These are phyloP conservation scores for Cladosporium halotolerans DNA, from an alignment of 2,329 filamentous ascomycete species.

Conservation along the genomic window DNA sequence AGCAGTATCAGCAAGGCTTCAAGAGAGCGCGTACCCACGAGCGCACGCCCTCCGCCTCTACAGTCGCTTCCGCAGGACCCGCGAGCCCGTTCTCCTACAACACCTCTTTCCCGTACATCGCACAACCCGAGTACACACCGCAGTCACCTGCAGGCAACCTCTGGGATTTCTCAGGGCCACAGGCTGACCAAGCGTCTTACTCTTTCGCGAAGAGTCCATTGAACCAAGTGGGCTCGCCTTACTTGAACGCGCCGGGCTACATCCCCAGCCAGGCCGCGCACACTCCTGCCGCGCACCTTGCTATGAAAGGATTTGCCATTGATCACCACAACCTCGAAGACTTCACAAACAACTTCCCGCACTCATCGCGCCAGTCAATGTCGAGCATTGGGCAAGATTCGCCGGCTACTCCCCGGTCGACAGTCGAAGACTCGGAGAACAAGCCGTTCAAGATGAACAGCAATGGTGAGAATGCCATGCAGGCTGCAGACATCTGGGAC, in stretches of 20 bases:
- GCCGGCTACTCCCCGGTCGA: constrained; percentile 50
- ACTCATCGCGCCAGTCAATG: constrained; percentile 52
- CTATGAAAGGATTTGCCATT: constrained; percentile 54
- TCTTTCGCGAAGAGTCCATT: constrained; percentile 48
- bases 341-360: constrained; percentile 45
- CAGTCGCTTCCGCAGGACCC: constrained; percentile 39
- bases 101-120: constrained; percentile 35
- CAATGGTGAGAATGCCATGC: constrained; percentile 46
- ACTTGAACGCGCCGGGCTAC: constrained; percentile 30
- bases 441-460: constrained; percentile 46
- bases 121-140: constrained; percentile 40
- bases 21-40: constrained; percentile 26
- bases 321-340: constrained; percentile 47
- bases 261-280: constrained; percentile 26
- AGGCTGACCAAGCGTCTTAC: constrained; percentile 31
- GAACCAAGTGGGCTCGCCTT: constrained; percentile 48
- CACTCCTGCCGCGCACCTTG: constrained; percentile 47
- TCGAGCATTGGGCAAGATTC: constrained; percentile 57
- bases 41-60: constrained; percentile 32
- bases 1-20: constrained; percentile 14
- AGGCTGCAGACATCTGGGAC: constrained; percentile 34
- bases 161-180: constrained; percentile 14
- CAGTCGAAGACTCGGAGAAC: constrained; percentile 48
- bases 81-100: constrained; percentile 36
- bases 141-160: constrained; percentile 28